phyloP scores from a whole-genome alignment of 2,329 filamentous ascomycete genomes.

The Dactylonectria macrodidyma region DNA sequence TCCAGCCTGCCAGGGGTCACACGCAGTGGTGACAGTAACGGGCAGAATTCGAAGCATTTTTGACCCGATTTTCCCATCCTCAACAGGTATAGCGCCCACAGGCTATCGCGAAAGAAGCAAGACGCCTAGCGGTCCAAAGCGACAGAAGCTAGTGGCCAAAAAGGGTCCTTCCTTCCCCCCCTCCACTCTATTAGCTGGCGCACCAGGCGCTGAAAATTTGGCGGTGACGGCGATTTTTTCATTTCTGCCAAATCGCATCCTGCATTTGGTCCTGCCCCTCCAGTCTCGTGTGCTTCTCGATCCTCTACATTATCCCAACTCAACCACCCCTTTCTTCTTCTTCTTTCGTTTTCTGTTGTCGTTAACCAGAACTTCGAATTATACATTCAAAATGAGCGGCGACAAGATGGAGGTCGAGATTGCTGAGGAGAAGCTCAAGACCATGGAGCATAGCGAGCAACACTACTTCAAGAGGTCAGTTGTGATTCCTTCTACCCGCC shows the following conservation, averaged over 20 bases:
- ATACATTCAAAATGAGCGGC: conserved; percentile 59
- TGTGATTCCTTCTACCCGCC: conserved; percentile 27
- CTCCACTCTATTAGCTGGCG: conserved; percentile 3
- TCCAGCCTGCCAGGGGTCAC: too few relatives aligned
- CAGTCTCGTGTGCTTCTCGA: conserved; percentile 10
- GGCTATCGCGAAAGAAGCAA: too few relatives aligned
- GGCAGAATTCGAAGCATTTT: too few relatives aligned
- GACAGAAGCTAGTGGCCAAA: conserved; percentile 13
- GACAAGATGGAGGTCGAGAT: conserved; percentile 72
- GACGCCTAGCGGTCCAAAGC: background rate
- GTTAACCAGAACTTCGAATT: conserved; percentile 7
- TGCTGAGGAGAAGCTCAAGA: conserved; percentile 75
- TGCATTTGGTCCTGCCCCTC: conserved; percentile 32
- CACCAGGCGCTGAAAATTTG: conserved; percentile 37
- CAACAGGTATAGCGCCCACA: too few relatives aligned
- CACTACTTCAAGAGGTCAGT: conserved; percentile 98
- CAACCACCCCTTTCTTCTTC: conserved; percentile 4
- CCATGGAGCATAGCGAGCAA: conserved; percentile 94
- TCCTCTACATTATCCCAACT: background rate
- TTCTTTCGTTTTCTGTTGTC: conserved; percentile 2
- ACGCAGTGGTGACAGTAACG: too few relatives aligned
- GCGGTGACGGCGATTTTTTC: conserved; percentile 51
- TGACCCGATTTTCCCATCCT: too few relatives aligned
- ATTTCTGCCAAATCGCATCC: conserved; percentile 50
- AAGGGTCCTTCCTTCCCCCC: background rate